Conservation (phyloP, 306 rosid genomes). For the Ormosia emarginata region DNA sequence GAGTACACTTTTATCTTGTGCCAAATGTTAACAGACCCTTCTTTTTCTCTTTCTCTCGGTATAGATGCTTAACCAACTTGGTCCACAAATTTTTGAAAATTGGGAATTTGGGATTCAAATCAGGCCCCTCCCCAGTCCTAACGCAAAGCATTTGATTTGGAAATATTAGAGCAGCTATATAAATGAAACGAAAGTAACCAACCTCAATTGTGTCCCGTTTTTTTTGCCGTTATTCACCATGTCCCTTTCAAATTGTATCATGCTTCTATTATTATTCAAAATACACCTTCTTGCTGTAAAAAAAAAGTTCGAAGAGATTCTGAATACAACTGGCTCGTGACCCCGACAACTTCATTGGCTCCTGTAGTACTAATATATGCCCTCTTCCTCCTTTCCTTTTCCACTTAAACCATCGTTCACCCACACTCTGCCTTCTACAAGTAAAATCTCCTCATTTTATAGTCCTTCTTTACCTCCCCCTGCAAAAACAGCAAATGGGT, state of each 20-base stretch:
- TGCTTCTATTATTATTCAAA: conserved; percentile 31
- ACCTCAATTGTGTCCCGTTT: conserved; percentile 16
- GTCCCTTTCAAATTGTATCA: conserved; percentile 37
- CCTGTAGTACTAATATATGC: conserved; percentile 12
- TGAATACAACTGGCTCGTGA: conserved; percentile 40
- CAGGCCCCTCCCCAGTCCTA: background rate
- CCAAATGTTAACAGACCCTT: conserved; percentile 20
- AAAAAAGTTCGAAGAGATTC: conserved; percentile 23
- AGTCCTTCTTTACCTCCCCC: background rate
- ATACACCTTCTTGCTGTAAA: conserved; percentile 25
- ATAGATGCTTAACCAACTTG: conserved; percentile 1
- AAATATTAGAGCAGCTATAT: background rate
- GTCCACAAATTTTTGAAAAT: conserved; percentile 26
- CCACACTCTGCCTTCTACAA: background rate
- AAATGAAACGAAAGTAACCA: background rate
- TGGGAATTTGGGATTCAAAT: background rate
- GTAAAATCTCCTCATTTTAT: background rate
- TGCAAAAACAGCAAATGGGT: conserved; percentile 37
- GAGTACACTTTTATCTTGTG: background rate
- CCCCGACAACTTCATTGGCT: conserved; percentile 17
- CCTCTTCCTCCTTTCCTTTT: background rate
- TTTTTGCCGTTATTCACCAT: background rate
- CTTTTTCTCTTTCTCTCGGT: background rate
- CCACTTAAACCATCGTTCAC: conserved; percentile 22
- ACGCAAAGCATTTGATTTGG: background rate